Percentiles rank a stretch among this genome's conserved stretches.
These are phyloP conservation scores for Penicillium expansum DNA, from an alignment of 2,329 filamentous ascomycete genomes.

Conservation along the genomic window DNA sequence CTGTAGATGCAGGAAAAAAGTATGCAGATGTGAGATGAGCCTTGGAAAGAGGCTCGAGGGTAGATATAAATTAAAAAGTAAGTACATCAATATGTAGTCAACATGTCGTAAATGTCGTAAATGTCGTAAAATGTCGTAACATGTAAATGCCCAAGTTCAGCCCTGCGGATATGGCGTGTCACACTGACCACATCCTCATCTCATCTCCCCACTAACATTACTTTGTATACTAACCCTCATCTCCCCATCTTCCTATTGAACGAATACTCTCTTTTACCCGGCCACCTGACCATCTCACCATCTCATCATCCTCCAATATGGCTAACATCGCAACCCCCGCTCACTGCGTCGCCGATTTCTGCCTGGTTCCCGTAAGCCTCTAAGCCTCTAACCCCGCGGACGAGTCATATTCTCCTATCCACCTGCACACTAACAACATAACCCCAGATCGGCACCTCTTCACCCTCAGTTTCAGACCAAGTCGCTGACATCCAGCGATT, in stretches of 20 bases:
- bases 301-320: conserved; percentile 11
- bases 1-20: not conserved
- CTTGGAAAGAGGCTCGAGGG: not conserved
- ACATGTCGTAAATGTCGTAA: too few species aligned
- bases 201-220: not conserved
- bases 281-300: not conserved
- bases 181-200: conserved; percentile 3
- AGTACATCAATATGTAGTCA: too few species aligned
- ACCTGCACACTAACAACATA: conserved; percentile 1
- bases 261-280: not conserved
- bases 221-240: too few species aligned
- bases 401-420: not conserved
- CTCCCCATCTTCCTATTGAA: too few species aligned
- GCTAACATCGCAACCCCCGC: conserved; percentile 58
- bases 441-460: conserved; percentile 72
- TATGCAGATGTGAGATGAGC: conserved; percentile 1
- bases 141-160: too few species aligned
- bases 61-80: too few species aligned
- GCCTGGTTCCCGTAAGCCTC: conserved; percentile 70
- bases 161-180: not conserved
- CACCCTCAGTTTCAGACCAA: conserved; percentile 72
- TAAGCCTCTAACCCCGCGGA: not conserved
- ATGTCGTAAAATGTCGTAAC: too few species aligned
- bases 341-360: conserved; percentile 84
- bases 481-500: conserved; percentile 86